These are phyloP conservation scores for Boletus rufocinnamomeus DNA, from an alignment of 768 basidiomycete genomes.

Conservation along the genomic window DNA sequence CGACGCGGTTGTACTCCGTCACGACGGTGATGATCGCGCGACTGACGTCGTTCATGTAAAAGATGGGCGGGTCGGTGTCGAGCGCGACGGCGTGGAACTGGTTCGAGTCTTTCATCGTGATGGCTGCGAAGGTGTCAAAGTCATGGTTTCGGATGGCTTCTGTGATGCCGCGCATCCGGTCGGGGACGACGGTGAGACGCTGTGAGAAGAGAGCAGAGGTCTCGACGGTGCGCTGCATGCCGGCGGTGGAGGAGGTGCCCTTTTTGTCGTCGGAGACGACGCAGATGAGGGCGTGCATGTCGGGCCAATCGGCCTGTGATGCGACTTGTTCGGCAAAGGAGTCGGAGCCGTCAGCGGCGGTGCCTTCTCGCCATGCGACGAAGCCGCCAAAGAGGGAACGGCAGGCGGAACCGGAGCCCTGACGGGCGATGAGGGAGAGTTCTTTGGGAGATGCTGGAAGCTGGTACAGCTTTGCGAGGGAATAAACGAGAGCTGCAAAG, in stretches of 20 bases:
- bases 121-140: slow-evolving; percentile 84
- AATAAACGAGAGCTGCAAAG: slow-evolving; percentile 91
- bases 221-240: slow-evolving; percentile 98
- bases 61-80: slow-evolving; percentile 97
- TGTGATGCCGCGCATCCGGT: slow-evolving; percentile 81
- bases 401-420: slow-evolving; percentile 97
- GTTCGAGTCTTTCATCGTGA: slow-evolving; percentile 98
- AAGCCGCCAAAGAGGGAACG: slow-evolving; percentile 97
- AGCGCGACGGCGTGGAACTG: slow-evolving; percentile 98
- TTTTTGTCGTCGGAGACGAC: slow-evolving; percentile 97
- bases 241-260: slow-evolving; percentile 89
- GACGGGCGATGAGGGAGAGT: slow-evolving; percentile 93
- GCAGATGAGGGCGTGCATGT: slow-evolving; percentile 96
- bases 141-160: slow-evolving; percentile 76
- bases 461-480: slow-evolving; percentile 82
- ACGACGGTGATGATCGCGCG: slow-evolving; percentile 90
- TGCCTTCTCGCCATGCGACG: slow-evolving; percentile 83
- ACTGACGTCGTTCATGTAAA: slow-evolving; percentile 98
- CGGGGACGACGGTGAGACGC: slow-evolving; percentile 89
- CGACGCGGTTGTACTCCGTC: slow-evolving; percentile 88
- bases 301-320: slow-evolving; percentile 85
- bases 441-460: slow-evolving; percentile 77
- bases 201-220: slow-evolving; percentile 87
- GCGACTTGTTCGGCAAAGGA: slow-evolving; percentile 89
- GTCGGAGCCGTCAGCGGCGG: slow-evolving; percentile 69